Base-by-base conservation (phyloP, 805 yeast species). In the Cyberlindnera subsufficiens region DNA sequence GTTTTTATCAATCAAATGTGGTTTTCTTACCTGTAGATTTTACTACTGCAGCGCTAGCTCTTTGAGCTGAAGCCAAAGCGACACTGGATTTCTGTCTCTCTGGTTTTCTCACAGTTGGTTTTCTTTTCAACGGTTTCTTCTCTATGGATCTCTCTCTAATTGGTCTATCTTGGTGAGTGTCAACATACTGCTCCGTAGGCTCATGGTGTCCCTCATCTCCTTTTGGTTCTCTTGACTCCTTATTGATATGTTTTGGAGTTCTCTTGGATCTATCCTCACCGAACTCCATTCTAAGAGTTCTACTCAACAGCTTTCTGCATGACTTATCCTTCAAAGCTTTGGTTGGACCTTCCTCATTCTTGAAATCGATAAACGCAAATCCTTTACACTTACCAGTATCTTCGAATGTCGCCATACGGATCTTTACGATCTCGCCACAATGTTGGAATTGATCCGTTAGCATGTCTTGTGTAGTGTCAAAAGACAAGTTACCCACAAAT, bases 391-490 rank as follows among this genome's bases (percentile, higher is more conserved):
- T 91, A 1, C 97, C 98, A 39, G 85, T 69, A 60, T 91, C 99
- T 65, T 93, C 89, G 65, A 91, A 91, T n/a, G 99, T 90, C 4
- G 98, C 98, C 95, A 90, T 91, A 63, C 99, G 77, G 42, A 91
- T 78, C 51, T 78, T 78, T 25, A 71, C 66, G 45, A 95, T 91
- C 49, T 85, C 89, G 32, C 98, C 97, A 66, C 96, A 89, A 56
- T 84, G 91, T 63, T 84, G 83, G 70, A 91, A 91, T 49, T 86
- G 96, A 53, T 79, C 83, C 50, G 78, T 80, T 35, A 91, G 67
- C 49, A 80, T 64, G 27, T 85, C 95, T 47, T 84, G 80, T 1
- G 95, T 86, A 9, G 97, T 86, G 59, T 90, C 97, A 58, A 88
- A 93, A 0, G 97, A 82, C 36, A 93, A 69, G 60, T 93, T 93